These are phyloP conservation scores for Exophiala sideris DNA, from an alignment of 2,329 filamentous ascomycete species.

Conservation along the genomic window DNA sequence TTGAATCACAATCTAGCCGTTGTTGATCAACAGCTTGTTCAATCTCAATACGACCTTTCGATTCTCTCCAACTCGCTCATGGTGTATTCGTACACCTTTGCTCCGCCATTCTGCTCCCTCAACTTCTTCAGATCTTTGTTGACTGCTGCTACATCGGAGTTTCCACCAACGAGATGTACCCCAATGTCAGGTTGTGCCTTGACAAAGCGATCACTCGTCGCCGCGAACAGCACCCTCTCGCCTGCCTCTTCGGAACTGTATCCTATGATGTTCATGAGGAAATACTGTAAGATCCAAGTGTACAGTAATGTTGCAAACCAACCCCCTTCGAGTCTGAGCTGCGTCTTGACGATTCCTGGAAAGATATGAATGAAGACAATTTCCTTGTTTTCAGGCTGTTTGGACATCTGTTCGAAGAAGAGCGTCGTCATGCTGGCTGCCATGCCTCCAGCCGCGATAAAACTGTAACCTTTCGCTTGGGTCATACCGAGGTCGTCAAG, in stretches of 20 bases:
- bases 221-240: slow-evolving; percentile 45
- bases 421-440: slow-evolving; percentile 52
- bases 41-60: not conserved
- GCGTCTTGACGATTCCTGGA: slow-evolving; percentile 48
- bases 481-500: slow-evolving; percentile 45
- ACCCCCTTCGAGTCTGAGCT: slow-evolving; percentile 30
- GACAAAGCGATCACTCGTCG: slow-evolving; percentile 38
- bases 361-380: slow-evolving; percentile 51
- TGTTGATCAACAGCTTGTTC: too few species aligned
- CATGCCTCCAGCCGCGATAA: slow-evolving; percentile 43
- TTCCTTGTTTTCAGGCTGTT: slow-evolving; percentile 38
- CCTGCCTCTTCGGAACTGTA: slow-evolving; percentile 39
- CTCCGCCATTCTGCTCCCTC: slow-evolving; percentile 30
- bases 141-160: slow-evolving; percentile 24
- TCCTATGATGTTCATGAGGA: slow-evolving; percentile 19
- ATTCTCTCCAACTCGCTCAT: slow-evolving; percentile 22
- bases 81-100: slow-evolving; percentile 35
- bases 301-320: slow-evolving; percentile 14
- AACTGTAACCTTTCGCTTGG: slow-evolving; percentile 33
- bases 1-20: too few species aligned
- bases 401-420: slow-evolving; percentile 48
- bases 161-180: slow-evolving; percentile 5
- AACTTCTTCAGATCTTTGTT: slow-evolving; percentile 30
- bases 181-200: slow-evolving; percentile 16
- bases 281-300: slow-evolving; percentile 18